Evolutionary conservation across 2,329 filamentous ascomycete genomes (phyloP).

Genomic region (Calonectria fujianensis): DNA sequence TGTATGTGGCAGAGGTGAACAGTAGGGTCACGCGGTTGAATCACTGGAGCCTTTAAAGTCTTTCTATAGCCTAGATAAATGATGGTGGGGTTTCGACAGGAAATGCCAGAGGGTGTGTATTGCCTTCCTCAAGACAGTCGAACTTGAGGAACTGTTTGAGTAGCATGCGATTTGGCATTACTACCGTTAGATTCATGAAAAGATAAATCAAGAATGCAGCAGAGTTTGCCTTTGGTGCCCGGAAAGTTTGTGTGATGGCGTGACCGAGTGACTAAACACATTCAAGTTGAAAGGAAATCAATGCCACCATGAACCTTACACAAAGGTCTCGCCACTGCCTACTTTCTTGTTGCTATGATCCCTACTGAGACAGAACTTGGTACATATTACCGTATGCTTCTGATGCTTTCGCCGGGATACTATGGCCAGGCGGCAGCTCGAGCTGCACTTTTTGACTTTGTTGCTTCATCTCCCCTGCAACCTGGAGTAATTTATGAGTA

Average conservation of each 20-base stretch:
- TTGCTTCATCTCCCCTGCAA: not conserved
- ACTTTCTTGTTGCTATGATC: too few species aligned
- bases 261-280: not conserved
- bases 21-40: not conserved
- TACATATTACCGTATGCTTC: too few species aligned
- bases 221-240: not conserved
- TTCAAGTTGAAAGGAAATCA: not conserved
- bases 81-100: not conserved
- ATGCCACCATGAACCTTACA: not conserved
- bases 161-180: not conserved
- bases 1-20: not conserved
- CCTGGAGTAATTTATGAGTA: not conserved
- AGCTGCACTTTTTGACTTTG: too few species aligned
- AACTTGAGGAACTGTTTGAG: not conserved
- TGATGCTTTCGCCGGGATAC: too few species aligned
- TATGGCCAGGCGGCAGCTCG: too few species aligned
- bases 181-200: not conserved
- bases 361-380: too few species aligned
- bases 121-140: not conserved
- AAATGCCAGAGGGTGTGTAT: not conserved
- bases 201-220: not conserved
- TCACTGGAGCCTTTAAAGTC: not conserved
- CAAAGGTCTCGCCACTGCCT: too few species aligned
- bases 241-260: not conserved
- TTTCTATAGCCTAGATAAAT: not conserved